phyloP scores from a whole-genome alignment of 2,329 filamentous ascomycete species.

The Xylaria sp. region DNA sequence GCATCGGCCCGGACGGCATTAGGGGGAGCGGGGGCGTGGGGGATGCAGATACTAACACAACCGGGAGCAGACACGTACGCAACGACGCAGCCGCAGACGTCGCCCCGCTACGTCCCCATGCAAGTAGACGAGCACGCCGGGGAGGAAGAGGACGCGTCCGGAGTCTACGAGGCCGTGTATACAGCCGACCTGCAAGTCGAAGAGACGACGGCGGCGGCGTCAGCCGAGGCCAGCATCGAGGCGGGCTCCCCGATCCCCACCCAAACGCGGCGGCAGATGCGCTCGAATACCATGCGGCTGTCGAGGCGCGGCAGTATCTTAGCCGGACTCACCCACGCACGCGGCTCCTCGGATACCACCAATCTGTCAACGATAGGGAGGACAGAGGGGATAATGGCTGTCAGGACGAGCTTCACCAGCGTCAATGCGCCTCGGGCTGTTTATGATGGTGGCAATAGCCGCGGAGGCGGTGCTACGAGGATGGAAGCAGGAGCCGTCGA shows the following conservation, averaged over 20 bases:
- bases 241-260: conserved; percentile 13
- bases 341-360: conserved; percentile 14
- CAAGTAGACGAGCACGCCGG: neutral
- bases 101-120: neutral
- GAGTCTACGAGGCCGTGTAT: conserved; percentile 1
- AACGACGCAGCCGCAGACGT: neutral
- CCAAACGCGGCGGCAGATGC: conserved; percentile 12
- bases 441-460: neutral
- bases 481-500: neutral
- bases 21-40: too few species aligned
- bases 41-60: too few species aligned
- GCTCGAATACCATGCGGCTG: conserved; percentile 10
- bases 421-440: neutral
- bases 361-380: neutral
- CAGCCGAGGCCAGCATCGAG: conserved; percentile 11
- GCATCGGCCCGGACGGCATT: too few species aligned
- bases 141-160: neutral
- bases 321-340: neutral
- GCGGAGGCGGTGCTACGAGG: too few species aligned
- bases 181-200: conserved; percentile 8
- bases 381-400: neutral
- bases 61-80: neutral
- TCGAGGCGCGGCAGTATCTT: neutral
- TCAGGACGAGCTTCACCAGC: neutral
- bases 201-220: neutral